These are phyloP conservation scores for Gracilariopsis chorda DNA, from an alignment of 23 red algal genomes.

Conservation along the genomic window DNA sequence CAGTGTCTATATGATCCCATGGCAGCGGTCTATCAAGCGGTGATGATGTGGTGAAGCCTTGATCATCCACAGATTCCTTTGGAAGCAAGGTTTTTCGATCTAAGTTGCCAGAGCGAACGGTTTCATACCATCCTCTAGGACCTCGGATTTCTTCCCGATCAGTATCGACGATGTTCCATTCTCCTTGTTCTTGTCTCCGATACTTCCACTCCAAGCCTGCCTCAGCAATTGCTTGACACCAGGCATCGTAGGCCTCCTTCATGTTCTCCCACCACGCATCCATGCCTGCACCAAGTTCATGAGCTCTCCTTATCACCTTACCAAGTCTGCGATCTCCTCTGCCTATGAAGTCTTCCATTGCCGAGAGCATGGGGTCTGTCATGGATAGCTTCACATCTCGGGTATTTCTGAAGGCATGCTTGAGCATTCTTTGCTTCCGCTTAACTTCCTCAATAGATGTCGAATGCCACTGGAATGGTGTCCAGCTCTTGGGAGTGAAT, in stretches of 20 bases:
- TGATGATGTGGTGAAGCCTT: background rate
- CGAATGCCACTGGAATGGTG: constrained; percentile 83
- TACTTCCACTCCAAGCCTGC: constrained; percentile 66
- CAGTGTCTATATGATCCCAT: constrained; percentile 81
- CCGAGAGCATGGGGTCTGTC: constrained; percentile 50
- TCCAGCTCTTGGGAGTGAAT: constrained; percentile 74
- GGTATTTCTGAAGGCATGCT: constrained; percentile 27
- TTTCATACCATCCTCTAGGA: constrained; percentile 68
- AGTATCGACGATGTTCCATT: constrained; percentile 69
- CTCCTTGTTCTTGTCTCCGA: constrained; percentile 44
- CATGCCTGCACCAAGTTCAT: constrained; percentile 66
- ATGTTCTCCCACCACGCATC: constrained; percentile 79
- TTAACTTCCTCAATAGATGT: constrained; percentile 52
- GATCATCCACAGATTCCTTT: background rate
- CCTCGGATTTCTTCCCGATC: constrained; percentile 51
- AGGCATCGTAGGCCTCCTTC: constrained; percentile 59
- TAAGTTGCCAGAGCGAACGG: background rate
- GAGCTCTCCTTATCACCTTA: constrained; percentile 49
- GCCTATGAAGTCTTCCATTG: constrained; percentile 82
- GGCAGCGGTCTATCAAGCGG: constrained; percentile 74
- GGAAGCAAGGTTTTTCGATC: constrained; percentile 53
- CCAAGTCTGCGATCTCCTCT: constrained; percentile 56
- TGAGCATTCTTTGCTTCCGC: constrained; percentile 71
- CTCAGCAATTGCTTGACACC: constrained; percentile 64
- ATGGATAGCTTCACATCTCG: constrained; percentile 42